Evolutionary conservation across 192 early-diverging fungal genomes (phyloP).

Genomic region (Borealophlyctis nickersoniae): DNA sequence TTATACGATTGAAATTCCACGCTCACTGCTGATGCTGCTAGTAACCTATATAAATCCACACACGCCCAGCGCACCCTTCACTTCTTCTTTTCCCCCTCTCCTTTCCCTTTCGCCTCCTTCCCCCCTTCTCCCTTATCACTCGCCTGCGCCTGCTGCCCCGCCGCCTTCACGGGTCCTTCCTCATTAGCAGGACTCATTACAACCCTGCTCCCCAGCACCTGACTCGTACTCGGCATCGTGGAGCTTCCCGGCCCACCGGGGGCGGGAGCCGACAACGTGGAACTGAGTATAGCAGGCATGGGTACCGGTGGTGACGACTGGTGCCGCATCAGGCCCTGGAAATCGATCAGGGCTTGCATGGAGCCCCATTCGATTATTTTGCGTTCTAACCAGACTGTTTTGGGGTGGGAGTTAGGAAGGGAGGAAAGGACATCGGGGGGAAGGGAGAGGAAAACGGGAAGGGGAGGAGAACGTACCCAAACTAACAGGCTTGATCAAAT

Average conservation of each 20-base stretch:
- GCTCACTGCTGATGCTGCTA: no score
- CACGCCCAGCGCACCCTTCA: no score
- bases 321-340: conserved; percentile 48
- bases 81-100: no score
- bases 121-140: no score
- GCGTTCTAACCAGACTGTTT: conserved; percentile 67
- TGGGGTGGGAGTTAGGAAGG: not conserved
- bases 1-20: no score
- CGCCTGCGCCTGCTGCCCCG: no score
- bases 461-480: conserved; percentile 33
- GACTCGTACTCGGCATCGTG: not conserved
- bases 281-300: no score
- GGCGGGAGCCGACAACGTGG: not conserved
- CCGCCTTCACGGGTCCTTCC: no score
- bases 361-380: conserved; percentile 91
- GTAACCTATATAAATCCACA: no score
- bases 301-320: no score
- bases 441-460: not conserved
- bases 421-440: not conserved
- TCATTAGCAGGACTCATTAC: conserved; percentile 1
- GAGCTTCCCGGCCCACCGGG: not conserved
- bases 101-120: no score
- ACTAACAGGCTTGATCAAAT: conserved; percentile 82
- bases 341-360: conserved; percentile 90
- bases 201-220: not conserved